A percentile compares a stretch with the other conserved stretches of the same genome.
Conservation (phyloP, 768 basidiomycete genomes). For the Phaeotremella fagi region DNA sequence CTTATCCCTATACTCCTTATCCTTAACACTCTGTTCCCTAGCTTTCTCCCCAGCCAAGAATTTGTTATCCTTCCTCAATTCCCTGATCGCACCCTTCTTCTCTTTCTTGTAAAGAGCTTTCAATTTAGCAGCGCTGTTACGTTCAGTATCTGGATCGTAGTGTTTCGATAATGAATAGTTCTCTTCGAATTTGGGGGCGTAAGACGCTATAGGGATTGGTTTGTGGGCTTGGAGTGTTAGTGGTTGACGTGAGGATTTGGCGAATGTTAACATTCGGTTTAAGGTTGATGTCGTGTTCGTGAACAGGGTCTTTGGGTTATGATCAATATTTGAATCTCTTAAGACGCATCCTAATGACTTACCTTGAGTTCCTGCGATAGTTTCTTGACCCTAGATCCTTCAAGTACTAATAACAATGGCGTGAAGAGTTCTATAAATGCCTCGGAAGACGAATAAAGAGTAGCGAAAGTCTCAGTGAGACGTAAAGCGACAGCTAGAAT, state of each 20-base stretch:
- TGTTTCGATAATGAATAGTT: constrained; percentile 48
- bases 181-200: constrained; percentile 86
- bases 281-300: constrained; percentile 55
- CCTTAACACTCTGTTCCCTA: constrained; percentile 78
- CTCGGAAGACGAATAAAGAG: constrained; percentile 65
- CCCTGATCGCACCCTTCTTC: constrained; percentile 90
- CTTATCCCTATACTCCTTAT: constrained; percentile 67
- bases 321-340: no score
- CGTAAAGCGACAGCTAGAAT: constrained; percentile 61
- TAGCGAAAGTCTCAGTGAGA: constrained; percentile 69
- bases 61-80: constrained; percentile 87
- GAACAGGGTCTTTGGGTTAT: constrained; percentile 56
- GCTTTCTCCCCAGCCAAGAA: constrained; percentile 88
- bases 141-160: constrained; percentile 88
- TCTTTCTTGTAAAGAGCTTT: constrained; percentile 89
- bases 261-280: constrained; percentile 65
- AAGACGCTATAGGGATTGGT: constrained; percentile 89
- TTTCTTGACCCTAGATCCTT: constrained; percentile 52
- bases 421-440: constrained; percentile 76
- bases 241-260: constrained; percentile 67
- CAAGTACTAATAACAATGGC: constrained; percentile 62
- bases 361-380: constrained; percentile 61
- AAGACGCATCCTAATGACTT: constrained; percentile 17
- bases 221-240: constrained; percentile 85
- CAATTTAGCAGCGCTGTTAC: constrained; percentile 79